Conservation (phyloP, 805 yeast species). For the Spathaspora sp. region DNA sequence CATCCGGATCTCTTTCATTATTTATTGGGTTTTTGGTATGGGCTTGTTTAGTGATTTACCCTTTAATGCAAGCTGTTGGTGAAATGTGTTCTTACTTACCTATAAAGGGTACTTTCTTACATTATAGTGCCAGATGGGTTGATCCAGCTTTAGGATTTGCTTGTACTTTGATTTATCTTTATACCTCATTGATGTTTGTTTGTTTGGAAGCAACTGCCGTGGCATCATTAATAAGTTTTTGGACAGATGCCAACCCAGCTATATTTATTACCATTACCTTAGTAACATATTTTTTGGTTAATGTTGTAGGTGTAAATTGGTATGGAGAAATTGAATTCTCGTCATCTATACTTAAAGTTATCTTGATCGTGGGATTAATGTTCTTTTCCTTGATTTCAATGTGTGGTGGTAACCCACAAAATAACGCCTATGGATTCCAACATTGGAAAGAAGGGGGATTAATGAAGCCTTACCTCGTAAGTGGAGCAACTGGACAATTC, state of each 20-base stretch:
- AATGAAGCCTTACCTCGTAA: slow-evolving; percentile 22
- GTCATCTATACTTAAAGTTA: slow-evolving; percentile 30
- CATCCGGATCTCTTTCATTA: slow-evolving; percentile 30
- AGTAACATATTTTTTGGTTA: slow-evolving; percentile 24
- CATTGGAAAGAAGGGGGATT: slow-evolving; percentile 36
- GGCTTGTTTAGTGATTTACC: slow-evolving; percentile 30
- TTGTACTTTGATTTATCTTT: slow-evolving; percentile 28
- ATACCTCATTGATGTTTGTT: slow-evolving; percentile 30
- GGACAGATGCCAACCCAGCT: slow-evolving; percentile 30
- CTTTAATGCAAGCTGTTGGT: slow-evolving; percentile 34
- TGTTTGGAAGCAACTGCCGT: slow-evolving; percentile 31
- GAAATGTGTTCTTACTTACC: slow-evolving; percentile 37
- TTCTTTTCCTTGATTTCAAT: slow-evolving; percentile 27
- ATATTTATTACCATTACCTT: slow-evolving; percentile 27
- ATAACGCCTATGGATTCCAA: slow-evolving; percentile 30
- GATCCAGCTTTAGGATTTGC: slow-evolving; percentile 37
- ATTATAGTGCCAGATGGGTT: slow-evolving; percentile 31
- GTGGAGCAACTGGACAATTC: slow-evolving; percentile 30
- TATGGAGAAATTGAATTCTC: slow-evolving; percentile 45
- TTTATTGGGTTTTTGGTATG: slow-evolving; percentile 28
- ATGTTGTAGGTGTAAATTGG: slow-evolving; percentile 28
- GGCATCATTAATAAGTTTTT: slow-evolving; percentile 25
- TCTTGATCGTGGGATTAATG: slow-evolving; percentile 31
- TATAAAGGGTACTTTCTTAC: slow-evolving; percentile 32
- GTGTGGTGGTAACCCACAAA: slow-evolving; percentile 37